Base-by-base conservation (phyloP, 352 stramenopile genomes). In the Lagenidium giganteum region DNA sequence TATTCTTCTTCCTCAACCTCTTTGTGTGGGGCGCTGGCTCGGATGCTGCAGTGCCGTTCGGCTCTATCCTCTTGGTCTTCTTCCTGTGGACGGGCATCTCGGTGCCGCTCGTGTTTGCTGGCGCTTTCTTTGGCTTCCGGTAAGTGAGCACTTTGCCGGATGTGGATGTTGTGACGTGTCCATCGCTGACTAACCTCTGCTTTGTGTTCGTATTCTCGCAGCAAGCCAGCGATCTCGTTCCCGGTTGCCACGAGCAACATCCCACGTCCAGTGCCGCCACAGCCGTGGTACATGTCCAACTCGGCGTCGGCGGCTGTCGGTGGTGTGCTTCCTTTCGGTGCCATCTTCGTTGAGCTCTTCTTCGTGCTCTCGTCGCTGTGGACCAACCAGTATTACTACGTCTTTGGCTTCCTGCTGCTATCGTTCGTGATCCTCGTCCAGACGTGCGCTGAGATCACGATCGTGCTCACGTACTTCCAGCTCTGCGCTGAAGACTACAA, bases 381-480 rank as follows among this genome's bases (percentile, higher is more conserved):
- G 96, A 98, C 97, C 57, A 90, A 97, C 81, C 96, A 98, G 65
- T 99, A 98, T 67, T 99, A 99, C 83, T 99, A 99, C 75, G 91
- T 99, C 8, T 99, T 99, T 73, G 96, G 96, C 43, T 99, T 99
- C 74, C 78, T 99, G 17, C 70, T 99, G 48, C 64, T 99, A 26
- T 96, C 98, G 33, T 98, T 99, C 59, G 50, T 98, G 36, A 99
- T 99, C 56, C 76, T 99, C 28, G 67, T 99, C 42, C 85, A 99
- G 45, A 99, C 96, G 20, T 98, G 95, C 63, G 95, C 96, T 7
- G 96, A 99, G 65, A 99, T 99, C 67, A 98, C 96, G 32, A 97
- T 99, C 60, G 91, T 99, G 28, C 91, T 99, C 64, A 98, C 85
- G 54, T 99, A 99, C 77, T 99, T 99, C 68, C 96, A 99, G 83